These are phyloP conservation scores for Trifolium subterraneum DNA, from an alignment of 306 rosid genomes.

Conservation along the genomic window DNA sequence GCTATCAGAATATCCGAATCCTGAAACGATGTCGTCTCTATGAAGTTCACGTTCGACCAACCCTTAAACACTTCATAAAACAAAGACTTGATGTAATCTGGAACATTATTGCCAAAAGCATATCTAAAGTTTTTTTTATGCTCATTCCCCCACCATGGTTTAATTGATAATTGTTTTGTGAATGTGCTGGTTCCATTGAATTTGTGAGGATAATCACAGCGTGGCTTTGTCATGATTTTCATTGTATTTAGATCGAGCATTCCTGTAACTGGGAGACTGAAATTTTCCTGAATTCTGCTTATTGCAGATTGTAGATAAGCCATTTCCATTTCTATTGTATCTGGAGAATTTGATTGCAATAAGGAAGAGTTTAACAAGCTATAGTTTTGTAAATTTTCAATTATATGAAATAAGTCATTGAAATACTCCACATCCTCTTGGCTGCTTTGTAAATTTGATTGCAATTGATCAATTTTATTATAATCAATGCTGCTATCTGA, in stretches of 20 bases:
- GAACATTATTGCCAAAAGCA: neutral
- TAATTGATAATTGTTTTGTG: conserved; percentile 1
- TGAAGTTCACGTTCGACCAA: conserved; percentile 20
- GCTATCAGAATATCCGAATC: neutral
- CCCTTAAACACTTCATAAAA: neutral
- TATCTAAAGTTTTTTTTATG: neutral
- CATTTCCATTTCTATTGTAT: neutral
- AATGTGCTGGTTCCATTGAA: neutral
- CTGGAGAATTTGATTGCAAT: neutral
- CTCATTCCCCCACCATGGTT: conserved; percentile 16
- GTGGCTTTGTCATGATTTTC: neutral
- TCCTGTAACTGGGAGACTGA: neutral
- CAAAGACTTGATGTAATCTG: neutral
- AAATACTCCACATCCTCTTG: too few species aligned
- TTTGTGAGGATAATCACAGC: conserved; percentile 11
- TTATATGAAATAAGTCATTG: too few species aligned
- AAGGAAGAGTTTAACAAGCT: neutral
- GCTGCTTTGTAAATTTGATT: too few species aligned
- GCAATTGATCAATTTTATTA: too few species aligned
- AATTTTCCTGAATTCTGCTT: neutral
- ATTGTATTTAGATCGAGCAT: neutral
- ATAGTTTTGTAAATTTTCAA: too few species aligned
- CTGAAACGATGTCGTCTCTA: neutral
- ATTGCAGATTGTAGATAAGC: neutral
- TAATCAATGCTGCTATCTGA: too few species aligned